phyloP scores from a whole-genome alignment of 352 stramenopile species.

The Aphanomyces stellatus region DNA sequence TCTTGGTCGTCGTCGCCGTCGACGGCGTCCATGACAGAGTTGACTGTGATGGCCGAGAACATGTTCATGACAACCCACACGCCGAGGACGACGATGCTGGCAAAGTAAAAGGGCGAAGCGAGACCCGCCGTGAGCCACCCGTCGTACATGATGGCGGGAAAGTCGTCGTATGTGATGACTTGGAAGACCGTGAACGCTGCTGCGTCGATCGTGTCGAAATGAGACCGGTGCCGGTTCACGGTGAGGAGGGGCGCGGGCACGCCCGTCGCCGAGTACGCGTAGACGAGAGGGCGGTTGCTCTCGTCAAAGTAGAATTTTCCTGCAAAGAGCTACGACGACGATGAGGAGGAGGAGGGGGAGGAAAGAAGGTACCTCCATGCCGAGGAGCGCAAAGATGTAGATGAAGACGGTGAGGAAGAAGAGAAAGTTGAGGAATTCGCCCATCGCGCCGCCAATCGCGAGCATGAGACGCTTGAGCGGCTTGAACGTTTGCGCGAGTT shows the following conservation, averaged over 20 bases:
- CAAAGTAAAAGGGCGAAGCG: constrained; percentile 72
- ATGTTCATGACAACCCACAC: constrained; percentile 90
- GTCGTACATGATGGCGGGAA: constrained; percentile 93
- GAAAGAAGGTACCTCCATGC: constrained; percentile 65
- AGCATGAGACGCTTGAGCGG: constrained; percentile 81
- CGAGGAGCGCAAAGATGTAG: constrained; percentile 89
- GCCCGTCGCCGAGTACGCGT: constrained; percentile 2
- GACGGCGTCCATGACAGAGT: constrained; percentile 15
- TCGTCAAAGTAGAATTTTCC: constrained; percentile 91
- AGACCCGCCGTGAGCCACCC: constrained; percentile 72
- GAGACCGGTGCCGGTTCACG: constrained; percentile 45
- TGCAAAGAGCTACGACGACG: constrained; percentile 80
- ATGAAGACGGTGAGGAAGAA: constrained; percentile 90
- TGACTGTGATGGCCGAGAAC: constrained; percentile 88
- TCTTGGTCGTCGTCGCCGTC: neutral
- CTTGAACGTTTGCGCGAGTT: constrained; percentile 89
- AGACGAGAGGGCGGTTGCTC: constrained; percentile 30
- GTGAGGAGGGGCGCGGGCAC: neutral
- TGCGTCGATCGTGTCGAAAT: constrained; percentile 85
- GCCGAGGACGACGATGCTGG: constrained; percentile 78
- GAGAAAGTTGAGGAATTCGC: constrained; percentile 88
- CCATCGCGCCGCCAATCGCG: constrained; percentile 44
- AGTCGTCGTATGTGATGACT: constrained; percentile 92
- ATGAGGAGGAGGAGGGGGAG: neutral
- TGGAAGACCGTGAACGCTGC: constrained; percentile 86